Evolutionary conservation across 2,329 filamentous ascomycete genomes (phyloP), one percentile per base, ranked within the genome.

Genomic region (Stachybotrys chartarum): DNA sequence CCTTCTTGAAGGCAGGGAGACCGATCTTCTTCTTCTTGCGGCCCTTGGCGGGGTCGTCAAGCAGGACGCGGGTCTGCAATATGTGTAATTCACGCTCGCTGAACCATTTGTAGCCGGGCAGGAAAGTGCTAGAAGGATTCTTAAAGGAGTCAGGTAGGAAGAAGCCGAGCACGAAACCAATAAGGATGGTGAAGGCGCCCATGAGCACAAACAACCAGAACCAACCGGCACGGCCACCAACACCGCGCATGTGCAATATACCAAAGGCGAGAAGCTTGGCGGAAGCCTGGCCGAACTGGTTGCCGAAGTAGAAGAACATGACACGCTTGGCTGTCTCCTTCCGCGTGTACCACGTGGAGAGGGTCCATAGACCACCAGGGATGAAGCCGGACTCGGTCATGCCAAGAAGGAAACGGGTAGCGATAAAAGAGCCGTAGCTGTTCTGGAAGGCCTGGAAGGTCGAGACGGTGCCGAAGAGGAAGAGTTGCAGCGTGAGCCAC

Each of bases 181-280:
- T 66, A 12, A 72, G 55, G 11, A 81, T 63, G n/a, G 78, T 82
- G 58, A 83, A 81, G 14, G 69, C 63, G 1, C 79, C 80, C 71
- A 81, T 80, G 31, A 82, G 66, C 11, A 69, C 64, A 59, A 82
- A 83, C 1, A 83, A 69, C 80, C 80, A 83, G 59, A 78, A 77
- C 80, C 80, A 83, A n/a, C 80, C 80, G 0, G 75, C 62, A 54
- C 76, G 68, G 7, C 75, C 76, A 1, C 68, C 71, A 1, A 75
- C 70, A 1, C 78, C 79, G 7, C 72, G 66, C 69, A 83, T 75
- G 54, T 78, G 75, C 30, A 83, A 69, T 42, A 79, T 76, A 3
- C 72, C 74, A 44, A 71, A 77, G 1, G 75, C 75, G 3, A 78
- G 60, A 3, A 78, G 68, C 55, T 68, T 66, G 0, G 64, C 66